Percentiles rank a stretch among this genome's conserved stretches.
phyloP scores from a whole-genome alignment of 2,329 filamentous ascomycete species.

The Raffaelea deltoideospora region DNA sequence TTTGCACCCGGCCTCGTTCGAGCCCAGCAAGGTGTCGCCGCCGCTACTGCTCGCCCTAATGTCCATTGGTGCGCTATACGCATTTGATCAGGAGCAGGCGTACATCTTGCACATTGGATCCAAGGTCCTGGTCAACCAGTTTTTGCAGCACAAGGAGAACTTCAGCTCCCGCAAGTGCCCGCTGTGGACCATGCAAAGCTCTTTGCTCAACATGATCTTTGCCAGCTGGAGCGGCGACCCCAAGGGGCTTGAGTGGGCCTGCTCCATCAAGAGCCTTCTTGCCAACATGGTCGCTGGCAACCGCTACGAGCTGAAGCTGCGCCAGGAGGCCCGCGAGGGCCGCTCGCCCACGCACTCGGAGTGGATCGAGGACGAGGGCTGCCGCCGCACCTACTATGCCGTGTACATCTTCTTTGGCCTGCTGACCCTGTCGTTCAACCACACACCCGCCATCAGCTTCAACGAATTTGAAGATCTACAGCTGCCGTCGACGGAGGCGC shows the following conservation, averaged over 20 bases:
- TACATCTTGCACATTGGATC: constrained; percentile 96
- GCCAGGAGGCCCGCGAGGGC: constrained; percentile 72
- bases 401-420: constrained; percentile 99
- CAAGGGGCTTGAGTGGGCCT: constrained; percentile 95
- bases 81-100: constrained; percentile 91
- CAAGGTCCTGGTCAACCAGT: constrained; percentile 93
- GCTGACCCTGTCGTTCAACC: constrained; percentile 89
- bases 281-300: constrained; percentile 99
- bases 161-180: constrained; percentile 97
- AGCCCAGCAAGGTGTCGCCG: constrained; percentile 63
- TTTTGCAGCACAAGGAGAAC: constrained; percentile 94
- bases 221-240: constrained; percentile 98
- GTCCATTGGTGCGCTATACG: constrained; percentile 90
- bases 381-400: constrained; percentile 90
- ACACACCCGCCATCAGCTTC: constrained; percentile 94
- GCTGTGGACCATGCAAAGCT: constrained; percentile 96
- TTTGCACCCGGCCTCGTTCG: constrained; percentile 82
- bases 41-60: constrained; percentile 77
- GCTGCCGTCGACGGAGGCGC: constrained; percentile 79
- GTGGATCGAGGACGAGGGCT: constrained; percentile 95
- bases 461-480: constrained; percentile 93
- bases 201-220: constrained; percentile 95
- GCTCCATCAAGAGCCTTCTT: constrained; percentile 93
- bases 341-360: constrained; percentile 64
- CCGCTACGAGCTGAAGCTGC: constrained; percentile 86